Evolutionary conservation across 2,329 filamentous ascomycete genomes (phyloP).

Genomic region (Myotisia sp.): DNA sequence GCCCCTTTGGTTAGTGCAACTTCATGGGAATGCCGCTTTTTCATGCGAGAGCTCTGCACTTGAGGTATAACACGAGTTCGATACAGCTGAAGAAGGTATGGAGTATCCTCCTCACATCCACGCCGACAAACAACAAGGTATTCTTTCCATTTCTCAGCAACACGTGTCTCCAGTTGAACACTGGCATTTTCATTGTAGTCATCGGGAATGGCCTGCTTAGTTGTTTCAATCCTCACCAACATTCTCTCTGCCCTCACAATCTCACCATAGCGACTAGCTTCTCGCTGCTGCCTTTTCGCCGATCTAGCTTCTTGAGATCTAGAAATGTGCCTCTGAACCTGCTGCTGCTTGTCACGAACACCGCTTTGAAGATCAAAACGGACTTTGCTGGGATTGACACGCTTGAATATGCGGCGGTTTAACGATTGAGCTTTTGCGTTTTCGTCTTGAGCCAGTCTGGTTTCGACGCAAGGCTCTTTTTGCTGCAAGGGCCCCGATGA

Average conservation of each 20-base stretch:
- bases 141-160: conserved; percentile 52
- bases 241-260: conserved; percentile 56
- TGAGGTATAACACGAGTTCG: conserved; percentile 50
- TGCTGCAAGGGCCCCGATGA: conserved; percentile 16
- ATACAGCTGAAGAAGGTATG: conserved; percentile 46
- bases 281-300: conserved; percentile 10
- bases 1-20: conserved; percentile 28
- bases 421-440: not conserved
- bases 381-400: conserved; percentile 23
- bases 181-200: conserved; percentile 53
- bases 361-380: conserved; percentile 34
- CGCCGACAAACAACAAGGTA: conserved; percentile 49
- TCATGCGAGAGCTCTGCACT: conserved; percentile 39
- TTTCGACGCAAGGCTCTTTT: conserved; percentile 20
- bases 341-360: conserved; percentile 26
- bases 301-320: conserved; percentile 8
- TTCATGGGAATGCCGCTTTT: conserved; percentile 42
- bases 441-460: not conserved
- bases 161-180: conserved; percentile 43
- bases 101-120: conserved; percentile 39
- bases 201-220: conserved; percentile 38
- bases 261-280: conserved; percentile 31
- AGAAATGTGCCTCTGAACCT: conserved; percentile 25
- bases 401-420: conserved; percentile 13
- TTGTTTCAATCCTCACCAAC: conserved; percentile 48